phyloP scores from a whole-genome alignment of 352 stramenopile species.

The Phytophthora boehmeriae region DNA sequence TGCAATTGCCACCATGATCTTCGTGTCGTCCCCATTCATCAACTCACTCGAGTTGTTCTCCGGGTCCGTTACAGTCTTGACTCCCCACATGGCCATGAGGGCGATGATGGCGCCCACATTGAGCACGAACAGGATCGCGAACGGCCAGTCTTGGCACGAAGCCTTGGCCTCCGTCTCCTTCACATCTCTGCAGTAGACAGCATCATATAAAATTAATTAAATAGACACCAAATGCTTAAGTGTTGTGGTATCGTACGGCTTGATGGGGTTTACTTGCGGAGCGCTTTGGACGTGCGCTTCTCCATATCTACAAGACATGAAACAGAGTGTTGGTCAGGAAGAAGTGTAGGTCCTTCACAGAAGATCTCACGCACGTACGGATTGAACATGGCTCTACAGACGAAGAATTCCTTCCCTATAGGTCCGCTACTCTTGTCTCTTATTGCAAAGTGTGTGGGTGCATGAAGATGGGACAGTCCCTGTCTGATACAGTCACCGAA shows the following conservation, averaged over 20 bases:
- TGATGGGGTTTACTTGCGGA: slow-evolving; percentile 69
- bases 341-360: no score
- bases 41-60: slow-evolving; percentile 45
- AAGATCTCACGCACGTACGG: no score
- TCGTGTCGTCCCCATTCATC: slow-evolving; percentile 65
- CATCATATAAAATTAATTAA: neutral
- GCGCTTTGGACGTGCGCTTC: slow-evolving; percentile 38
- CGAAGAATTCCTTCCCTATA: no score
- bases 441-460: neutral
- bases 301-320: slow-evolving; percentile 35
- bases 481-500: neutral
- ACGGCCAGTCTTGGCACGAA: slow-evolving; percentile 79
- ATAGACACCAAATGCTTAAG: neutral
- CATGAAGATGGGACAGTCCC: neutral
- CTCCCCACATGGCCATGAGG: slow-evolving; percentile 68
- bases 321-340: neutral
- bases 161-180: slow-evolving; percentile 25
- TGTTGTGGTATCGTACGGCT: slow-evolving; percentile 47
- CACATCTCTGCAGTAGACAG: slow-evolving; percentile 31
- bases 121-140: slow-evolving; percentile 75
- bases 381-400: neutral
- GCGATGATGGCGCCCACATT: slow-evolving; percentile 82
- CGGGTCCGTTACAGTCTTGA: slow-evolving; percentile 60
- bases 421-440: neutral
- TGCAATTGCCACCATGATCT: slow-evolving; percentile 57